These are phyloP conservation scores for Xylaria sp. DNA, from an alignment of 2,329 filamentous ascomycete species.

Conservation along the genomic window DNA sequence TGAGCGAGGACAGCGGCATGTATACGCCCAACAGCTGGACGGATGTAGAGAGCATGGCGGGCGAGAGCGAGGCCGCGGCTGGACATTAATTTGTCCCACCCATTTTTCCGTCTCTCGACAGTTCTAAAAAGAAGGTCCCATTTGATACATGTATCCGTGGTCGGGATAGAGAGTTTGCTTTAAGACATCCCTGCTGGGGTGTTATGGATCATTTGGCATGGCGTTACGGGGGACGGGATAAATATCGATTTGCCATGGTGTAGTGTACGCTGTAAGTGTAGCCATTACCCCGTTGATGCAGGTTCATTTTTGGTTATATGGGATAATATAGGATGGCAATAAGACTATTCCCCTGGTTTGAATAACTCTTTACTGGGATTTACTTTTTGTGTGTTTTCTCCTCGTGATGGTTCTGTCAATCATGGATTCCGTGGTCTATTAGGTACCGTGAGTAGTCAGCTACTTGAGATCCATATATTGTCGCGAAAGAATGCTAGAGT, in stretches of 20 bases:
- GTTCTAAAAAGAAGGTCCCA: not conserved
- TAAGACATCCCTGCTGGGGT: not conserved
- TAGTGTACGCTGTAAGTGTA: not conserved
- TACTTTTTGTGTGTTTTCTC: not conserved
- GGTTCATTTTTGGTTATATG: not conserved
- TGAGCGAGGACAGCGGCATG: conserved; percentile 70
- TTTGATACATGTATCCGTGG: not conserved
- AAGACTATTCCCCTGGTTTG: not conserved
- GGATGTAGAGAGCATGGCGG: conserved; percentile 71
- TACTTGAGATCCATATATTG: too few relatives aligned
- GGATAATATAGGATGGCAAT: not conserved
- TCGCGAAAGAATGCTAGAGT: too few relatives aligned
- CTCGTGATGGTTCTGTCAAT: too few relatives aligned
- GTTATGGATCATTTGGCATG: conserved; percentile 17
- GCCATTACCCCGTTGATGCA: not conserved
- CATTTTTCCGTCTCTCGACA: not conserved
- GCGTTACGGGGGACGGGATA: conserved; percentile 14
- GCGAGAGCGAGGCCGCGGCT: conserved; percentile 62
- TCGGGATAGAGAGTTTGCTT: conserved; percentile 1
- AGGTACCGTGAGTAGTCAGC: too few relatives aligned
- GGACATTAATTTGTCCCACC: conserved; percentile 45
- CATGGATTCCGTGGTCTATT: too few relatives aligned
- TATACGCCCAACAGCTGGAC: conserved; percentile 72
- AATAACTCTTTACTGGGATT: not conserved
- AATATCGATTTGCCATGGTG: not conserved